Conservation (phyloP, 1,284 basidiomycete genomes). For the Boletus subluridellus region DNA sequence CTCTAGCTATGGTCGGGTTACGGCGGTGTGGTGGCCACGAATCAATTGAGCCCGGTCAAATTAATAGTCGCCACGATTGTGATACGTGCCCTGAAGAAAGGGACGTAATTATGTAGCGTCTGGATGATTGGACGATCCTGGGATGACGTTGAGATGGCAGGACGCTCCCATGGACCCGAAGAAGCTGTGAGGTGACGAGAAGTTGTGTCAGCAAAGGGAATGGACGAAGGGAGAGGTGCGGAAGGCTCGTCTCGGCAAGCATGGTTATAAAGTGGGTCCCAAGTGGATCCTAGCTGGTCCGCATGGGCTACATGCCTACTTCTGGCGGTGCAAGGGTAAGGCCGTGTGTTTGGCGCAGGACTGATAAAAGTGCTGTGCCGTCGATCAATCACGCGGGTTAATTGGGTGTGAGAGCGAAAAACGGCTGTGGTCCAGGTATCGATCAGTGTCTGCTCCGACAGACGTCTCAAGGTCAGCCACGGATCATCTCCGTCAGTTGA, state of each 20-base stretch:
- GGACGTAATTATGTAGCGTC: neutral
- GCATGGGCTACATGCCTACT: neutral
- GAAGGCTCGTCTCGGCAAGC: neutral
- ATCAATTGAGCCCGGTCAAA: neutral
- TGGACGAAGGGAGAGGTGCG: neutral
- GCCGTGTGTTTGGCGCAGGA: neutral
- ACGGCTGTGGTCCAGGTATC: no score
- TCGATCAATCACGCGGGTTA: neutral
- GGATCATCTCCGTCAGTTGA: slow-evolving; percentile 2
- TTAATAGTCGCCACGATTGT: neutral
- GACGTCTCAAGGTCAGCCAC: neutral
- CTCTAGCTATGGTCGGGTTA: neutral
- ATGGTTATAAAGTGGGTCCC: neutral
- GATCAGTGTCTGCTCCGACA: neutral
- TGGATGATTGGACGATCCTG: neutral
- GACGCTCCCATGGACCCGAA: neutral
- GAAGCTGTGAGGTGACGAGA: neutral
- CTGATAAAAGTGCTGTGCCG: neutral
- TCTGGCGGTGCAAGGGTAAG: neutral
- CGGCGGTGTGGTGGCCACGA: neutral
- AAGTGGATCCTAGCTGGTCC: neutral
- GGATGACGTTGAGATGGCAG: neutral
- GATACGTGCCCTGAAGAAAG: neutral
- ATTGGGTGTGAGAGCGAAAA: neutral
- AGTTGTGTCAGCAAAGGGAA: neutral